Percentiles rank a stretch among this genome's conserved stretches.
These are phyloP conservation scores for Cyclostephanos invisitatus DNA, from an alignment of 108 stramenopile species.

Conservation along the genomic window DNA sequence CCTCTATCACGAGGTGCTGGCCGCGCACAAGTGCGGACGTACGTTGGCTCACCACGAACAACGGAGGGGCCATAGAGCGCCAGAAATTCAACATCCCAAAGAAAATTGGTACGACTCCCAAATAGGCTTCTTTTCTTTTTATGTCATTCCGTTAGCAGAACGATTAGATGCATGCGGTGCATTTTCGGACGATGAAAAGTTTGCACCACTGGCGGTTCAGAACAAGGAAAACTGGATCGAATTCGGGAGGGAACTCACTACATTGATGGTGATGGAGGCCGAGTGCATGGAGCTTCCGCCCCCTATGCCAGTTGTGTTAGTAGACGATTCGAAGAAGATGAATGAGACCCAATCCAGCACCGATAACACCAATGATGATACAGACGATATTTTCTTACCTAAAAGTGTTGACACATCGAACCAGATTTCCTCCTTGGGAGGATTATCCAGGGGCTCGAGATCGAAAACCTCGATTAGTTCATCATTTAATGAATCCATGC, in stretches of 20 bases:
- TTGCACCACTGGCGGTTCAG: conserved; percentile 23
- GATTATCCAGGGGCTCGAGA: background rate
- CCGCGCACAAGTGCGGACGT: conserved; percentile 8
- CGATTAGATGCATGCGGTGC: conserved; percentile 32
- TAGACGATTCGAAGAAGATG: conserved; percentile 1
- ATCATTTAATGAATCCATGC: background rate
- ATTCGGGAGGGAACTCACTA: conserved; percentile 19
- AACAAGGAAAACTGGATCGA: conserved; percentile 30
- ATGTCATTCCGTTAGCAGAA: conserved; percentile 27
- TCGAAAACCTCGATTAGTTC: background rate
- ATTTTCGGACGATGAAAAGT: conserved; percentile 14
- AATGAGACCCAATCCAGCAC: background rate
- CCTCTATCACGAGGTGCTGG: conserved; percentile 49
- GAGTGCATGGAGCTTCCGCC: conserved; percentile 16
- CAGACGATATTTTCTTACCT: conserved; percentile 3
- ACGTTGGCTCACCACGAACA: background rate
- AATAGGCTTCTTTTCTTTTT: conserved; percentile 27
- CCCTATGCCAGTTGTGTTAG: conserved; percentile 12
- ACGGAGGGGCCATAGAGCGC: background rate
- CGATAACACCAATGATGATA: background rate
- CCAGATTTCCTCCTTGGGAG: conserved; percentile 1
- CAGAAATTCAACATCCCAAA: conserved; percentile 14
- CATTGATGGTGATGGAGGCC: conserved; percentile 19
- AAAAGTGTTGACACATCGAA: conserved; percentile 11
- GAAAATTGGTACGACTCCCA: conserved; percentile 34